Percentiles rank a stretch among this genome's conserved stretches.
Evolutionary conservation across 371 early-diverging fungal species (phyloP).

Genomic region (Chytridium lagenaria): DNA sequence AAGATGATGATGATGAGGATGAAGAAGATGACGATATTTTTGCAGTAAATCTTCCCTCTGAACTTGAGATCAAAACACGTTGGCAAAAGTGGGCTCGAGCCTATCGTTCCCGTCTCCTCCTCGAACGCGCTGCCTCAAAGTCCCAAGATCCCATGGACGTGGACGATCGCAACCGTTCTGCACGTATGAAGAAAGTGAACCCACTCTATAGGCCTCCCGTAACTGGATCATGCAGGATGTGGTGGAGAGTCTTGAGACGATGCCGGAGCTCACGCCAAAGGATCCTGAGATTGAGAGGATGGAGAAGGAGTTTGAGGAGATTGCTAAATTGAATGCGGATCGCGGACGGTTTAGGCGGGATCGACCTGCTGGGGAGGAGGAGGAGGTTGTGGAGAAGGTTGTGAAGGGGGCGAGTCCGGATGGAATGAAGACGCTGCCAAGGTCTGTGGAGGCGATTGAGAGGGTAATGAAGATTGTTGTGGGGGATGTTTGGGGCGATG

Average conservation of each 20-base stretch:
- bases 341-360: not conserved
- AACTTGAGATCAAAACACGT: slow-evolving; percentile 32
- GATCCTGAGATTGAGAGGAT: slow-evolving; percentile 33
- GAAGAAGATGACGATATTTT: slow-evolving; percentile 8
- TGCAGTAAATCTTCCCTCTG: slow-evolving; percentile 26
- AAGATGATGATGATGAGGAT: slow-evolving; percentile 15
- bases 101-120: slow-evolving; percentile 33
- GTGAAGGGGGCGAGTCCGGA: not conserved
- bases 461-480: slow-evolving; percentile 34
- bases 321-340: slow-evolving; percentile 11
- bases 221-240: slow-evolving; percentile 43
- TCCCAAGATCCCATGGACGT: slow-evolving; percentile 3
- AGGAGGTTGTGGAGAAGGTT: not conserved
- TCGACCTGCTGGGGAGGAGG: slow-evolving; percentile 1
- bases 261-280: slow-evolving; percentile 19
- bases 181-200: slow-evolving; percentile 34
- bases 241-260: slow-evolving; percentile 14
- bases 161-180: slow-evolving; percentile 30
- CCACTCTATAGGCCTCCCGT: slow-evolving; percentile 38
- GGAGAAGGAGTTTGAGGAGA: slow-evolving; percentile 26
- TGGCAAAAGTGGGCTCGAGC: slow-evolving; percentile 38
- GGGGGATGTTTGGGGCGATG: slow-evolving; percentile 41
- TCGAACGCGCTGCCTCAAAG: slow-evolving; percentile 26
- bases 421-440: not conserved
- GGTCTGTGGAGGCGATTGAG: slow-evolving; percentile 23